Conservation (phyloP, 2,329 filamentous ascomycete species). For the Diplocarpon rosae region DNA sequence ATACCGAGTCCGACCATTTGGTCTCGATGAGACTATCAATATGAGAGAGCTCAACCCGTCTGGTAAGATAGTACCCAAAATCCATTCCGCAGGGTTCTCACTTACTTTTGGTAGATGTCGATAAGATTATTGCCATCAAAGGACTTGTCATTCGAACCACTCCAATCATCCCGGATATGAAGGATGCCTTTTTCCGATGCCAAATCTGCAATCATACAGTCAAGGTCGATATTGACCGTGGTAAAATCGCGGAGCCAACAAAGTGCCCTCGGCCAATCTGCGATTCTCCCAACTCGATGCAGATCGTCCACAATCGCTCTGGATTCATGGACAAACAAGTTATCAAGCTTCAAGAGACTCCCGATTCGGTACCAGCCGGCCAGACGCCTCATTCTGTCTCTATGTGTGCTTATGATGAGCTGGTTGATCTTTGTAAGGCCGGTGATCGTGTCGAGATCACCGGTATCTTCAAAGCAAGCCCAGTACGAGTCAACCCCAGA, state of each 20-base stretch:
- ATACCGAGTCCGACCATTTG: constrained; percentile 84
- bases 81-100: not conserved
- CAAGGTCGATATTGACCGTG: constrained; percentile 83
- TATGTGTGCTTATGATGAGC: constrained; percentile 88
- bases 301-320: constrained; percentile 93
- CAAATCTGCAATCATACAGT: constrained; percentile 86
- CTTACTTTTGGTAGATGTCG: constrained; percentile 57
- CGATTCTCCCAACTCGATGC: constrained; percentile 86
- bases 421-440: constrained; percentile 96
- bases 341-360: constrained; percentile 96
- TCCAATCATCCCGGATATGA: constrained; percentile 97
- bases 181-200: constrained; percentile 95
- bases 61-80: constrained; percentile 33
- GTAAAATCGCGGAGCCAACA: constrained; percentile 91
- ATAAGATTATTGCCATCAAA: constrained; percentile 90
- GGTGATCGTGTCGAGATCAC: constrained; percentile 94
- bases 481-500: constrained; percentile 85
- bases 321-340: constrained; percentile 95
- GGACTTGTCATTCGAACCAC: constrained; percentile 93
- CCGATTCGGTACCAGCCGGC: constrained; percentile 85
- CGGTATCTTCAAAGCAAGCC: constrained; percentile 90
- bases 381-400: constrained; percentile 97
- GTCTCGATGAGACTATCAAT: constrained; percentile 77
- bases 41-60: constrained; percentile 89
- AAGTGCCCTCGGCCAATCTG: constrained; percentile 77